Percentiles rank a stretch among this genome's conserved stretches.
Conservation (phyloP, 176 grass and related monocot species). For the Miscanthus lutarioriparius region DNA sequence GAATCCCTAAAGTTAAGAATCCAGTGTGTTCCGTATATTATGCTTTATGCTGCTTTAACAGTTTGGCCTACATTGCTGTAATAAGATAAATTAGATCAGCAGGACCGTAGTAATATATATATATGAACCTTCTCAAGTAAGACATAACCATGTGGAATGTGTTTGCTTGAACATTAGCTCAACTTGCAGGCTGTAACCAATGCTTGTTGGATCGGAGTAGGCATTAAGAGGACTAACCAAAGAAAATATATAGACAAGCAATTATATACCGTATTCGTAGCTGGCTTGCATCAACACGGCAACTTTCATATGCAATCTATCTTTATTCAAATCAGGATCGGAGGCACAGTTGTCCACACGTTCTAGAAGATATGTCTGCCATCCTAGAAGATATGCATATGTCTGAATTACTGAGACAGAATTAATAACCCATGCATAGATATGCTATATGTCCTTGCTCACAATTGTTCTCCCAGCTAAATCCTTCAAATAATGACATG, state of each 20-base stretch:
- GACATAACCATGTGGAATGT: background rate
- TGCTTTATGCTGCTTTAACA: background rate
- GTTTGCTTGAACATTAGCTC: background rate
- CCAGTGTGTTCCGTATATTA: background rate
- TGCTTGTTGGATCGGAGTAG: background rate
- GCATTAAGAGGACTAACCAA: background rate
- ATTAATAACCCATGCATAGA: background rate
- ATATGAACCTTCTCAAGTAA: conserved; percentile 1
- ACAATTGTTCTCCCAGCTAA: background rate
- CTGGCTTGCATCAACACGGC: background rate
- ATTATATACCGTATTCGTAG: background rate
- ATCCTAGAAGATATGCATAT: background rate
- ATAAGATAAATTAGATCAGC: background rate
- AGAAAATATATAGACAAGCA: background rate
- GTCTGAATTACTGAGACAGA: conserved; percentile 19
- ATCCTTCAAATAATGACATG: background rate
- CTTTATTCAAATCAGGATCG: background rate
- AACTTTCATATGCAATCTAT: background rate
- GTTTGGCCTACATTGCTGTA: background rate
- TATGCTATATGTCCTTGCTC: background rate
- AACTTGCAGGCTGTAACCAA: background rate
- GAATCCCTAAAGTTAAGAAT: background rate
- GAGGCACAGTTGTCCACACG: background rate
- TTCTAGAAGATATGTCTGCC: conserved; percentile 19
- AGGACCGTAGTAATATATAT: background rate